phyloP scores from a whole-genome alignment of 2,329 filamentous ascomycete genomes.

The Blastomyces parvus region DNA sequence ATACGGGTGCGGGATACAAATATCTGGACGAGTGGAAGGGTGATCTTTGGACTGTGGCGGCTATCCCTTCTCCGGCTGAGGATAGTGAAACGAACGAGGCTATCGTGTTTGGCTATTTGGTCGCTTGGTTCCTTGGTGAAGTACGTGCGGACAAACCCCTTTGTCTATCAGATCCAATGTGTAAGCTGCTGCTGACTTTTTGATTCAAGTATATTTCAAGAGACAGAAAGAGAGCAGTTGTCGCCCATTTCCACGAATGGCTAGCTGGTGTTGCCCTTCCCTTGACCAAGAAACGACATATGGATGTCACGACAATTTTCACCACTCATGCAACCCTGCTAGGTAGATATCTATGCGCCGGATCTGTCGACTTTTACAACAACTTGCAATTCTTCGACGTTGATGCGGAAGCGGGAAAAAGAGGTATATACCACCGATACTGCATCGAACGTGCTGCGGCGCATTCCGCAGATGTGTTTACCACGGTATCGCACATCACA shows the following conservation, averaged over 20 bases:
- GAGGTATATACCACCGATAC: constrained; percentile 96
- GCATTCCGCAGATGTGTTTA: constrained; percentile 92
- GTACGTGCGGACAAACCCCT: constrained; percentile 37
- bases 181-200: neutral
- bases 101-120: constrained; percentile 92
- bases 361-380: constrained; percentile 98
- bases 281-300: constrained; percentile 82
- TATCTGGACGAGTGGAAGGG: constrained; percentile 95
- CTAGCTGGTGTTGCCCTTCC: constrained; percentile 87
- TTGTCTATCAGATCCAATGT: neutral
- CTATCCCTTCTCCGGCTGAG: constrained; percentile 83
- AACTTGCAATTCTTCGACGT: constrained; percentile 96
- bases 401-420: constrained; percentile 91
- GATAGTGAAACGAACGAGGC: constrained; percentile 96
- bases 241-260: constrained; percentile 99
- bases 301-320: constrained; percentile 96
- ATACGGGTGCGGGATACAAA: constrained; percentile 84
- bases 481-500: constrained; percentile 96
- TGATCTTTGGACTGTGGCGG: constrained; percentile 84
- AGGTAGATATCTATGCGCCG: constrained; percentile 90
- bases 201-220: constrained; percentile 80
- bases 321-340: constrained; percentile 95
- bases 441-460: constrained; percentile 93
- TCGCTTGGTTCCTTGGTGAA: constrained; percentile 97
- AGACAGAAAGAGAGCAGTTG: constrained; percentile 82